phyloP scores from a whole-genome alignment of 2,329 filamentous ascomycete genomes.

The Aspergillus uvarum region DNA sequence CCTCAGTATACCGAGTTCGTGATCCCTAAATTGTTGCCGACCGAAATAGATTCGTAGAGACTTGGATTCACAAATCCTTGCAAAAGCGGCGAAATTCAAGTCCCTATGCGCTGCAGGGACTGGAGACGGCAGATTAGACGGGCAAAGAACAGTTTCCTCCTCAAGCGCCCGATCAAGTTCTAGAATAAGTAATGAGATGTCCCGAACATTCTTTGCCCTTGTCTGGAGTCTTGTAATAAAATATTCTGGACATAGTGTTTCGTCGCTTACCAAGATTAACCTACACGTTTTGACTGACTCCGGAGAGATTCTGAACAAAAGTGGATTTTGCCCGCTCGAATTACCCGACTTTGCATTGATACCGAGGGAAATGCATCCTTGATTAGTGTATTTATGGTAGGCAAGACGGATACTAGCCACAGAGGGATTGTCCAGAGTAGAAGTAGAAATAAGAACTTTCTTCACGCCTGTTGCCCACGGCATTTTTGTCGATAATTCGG shows the following conservation, averaged over 20 bases:
- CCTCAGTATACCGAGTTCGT: slow-evolving; percentile 17
- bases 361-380: slow-evolving; percentile 21
- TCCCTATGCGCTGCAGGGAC: slow-evolving; percentile 13
- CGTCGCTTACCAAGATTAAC: slow-evolving; percentile 17
- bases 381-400: slow-evolving; percentile 16
- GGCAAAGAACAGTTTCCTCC: slow-evolving; percentile 18
- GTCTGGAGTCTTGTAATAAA: slow-evolving; percentile 16
- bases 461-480: slow-evolving; percentile 17
- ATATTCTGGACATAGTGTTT: slow-evolving; percentile 14
- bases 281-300: slow-evolving; percentile 15
- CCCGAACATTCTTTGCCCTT: slow-evolving; percentile 15
- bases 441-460: slow-evolving; percentile 18
- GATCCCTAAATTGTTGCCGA: slow-evolving; percentile 17
- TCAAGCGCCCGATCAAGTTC: slow-evolving; percentile 9
- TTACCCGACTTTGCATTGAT: slow-evolving; percentile 20
- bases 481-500: slow-evolving; percentile 13
- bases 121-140: slow-evolving; percentile 12
- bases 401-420: slow-evolving; percentile 16
- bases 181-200: slow-evolving; percentile 17
- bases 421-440: slow-evolving; percentile 14
- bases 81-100: slow-evolving; percentile 15
- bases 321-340: slow-evolving; percentile 14
- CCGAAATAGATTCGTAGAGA: slow-evolving; percentile 19
- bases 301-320: slow-evolving; percentile 18
- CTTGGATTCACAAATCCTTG: slow-evolving; percentile 19